Base-by-base conservation (phyloP, 2,329 filamentous ascomycete genomes). In the Cladophialophora bantiana region DNA sequence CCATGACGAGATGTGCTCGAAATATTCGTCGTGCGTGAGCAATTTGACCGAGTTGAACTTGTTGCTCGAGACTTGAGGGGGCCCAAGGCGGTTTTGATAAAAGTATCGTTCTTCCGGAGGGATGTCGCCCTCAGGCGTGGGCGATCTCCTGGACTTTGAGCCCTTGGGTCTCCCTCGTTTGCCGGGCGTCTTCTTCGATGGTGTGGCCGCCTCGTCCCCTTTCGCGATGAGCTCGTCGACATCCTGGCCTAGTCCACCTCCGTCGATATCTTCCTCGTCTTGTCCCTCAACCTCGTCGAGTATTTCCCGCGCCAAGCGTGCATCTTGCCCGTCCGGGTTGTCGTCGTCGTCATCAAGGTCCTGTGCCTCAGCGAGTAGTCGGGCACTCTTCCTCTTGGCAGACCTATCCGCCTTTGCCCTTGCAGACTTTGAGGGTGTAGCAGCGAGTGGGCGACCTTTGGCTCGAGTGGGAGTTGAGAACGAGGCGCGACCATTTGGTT, bases 41-140 rank as follows among this genome's bases (percentile, higher is more conserved):
- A 97, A 83, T 3, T 87, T 83, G 38, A 96, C 82, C 4, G 90
- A 88, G 0, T 90, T 85, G 4, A 98, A 83, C 0, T 88, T 96
- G 71, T 95, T 95, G 75, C 92, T 90, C 1, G 94, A 97, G 0
- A 94, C 97, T 78, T 94, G 94, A 53, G 88, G 84, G 3, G 88
- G 86, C 1, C 92, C 93, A 0, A 92, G 89, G 56, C 92, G 89
- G 76, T 96, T 97, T 75, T 98, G 92, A 75, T 90, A 92, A 78
- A 99, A 98, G 81, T 96, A 99, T 71, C 91, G 87, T 77, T 98
- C 95, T 75, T 97, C 92, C 0, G 94, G 85, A 4, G 94, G 91
- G 1, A 98, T 84, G 73, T 97, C 87, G 60, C 88, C 86, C 18
- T 94, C 92, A 2, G 93, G 93, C 4, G 91, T 93, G 1, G 91